phyloP scores from a whole-genome alignment of 768 basidiomycete species.

The Mycena indigotica region DNA sequence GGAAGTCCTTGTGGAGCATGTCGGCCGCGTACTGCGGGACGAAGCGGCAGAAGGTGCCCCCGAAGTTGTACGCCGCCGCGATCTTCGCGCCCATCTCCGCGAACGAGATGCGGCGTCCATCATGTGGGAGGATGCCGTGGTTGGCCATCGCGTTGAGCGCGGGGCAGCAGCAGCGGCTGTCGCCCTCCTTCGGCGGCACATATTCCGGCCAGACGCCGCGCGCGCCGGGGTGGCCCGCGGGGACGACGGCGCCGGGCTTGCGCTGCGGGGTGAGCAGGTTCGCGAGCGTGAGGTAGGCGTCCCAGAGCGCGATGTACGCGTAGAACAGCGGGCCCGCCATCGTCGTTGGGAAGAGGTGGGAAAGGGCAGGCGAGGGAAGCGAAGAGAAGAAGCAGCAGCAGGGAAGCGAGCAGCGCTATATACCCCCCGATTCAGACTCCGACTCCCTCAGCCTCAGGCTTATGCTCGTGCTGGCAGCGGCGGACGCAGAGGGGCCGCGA shows the following conservation, averaged over 20 bases:
- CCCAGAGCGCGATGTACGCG: slow-evolving; percentile 48
- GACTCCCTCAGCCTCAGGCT: no score
- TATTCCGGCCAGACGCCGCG: slow-evolving; percentile 73
- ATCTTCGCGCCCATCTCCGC: slow-evolving; percentile 45
- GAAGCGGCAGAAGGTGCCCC: slow-evolving; percentile 65
- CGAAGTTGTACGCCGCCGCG: slow-evolving; percentile 68
- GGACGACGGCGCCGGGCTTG: slow-evolving; percentile 57
- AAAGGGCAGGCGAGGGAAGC: not conserved
- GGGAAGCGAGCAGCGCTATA: no score
- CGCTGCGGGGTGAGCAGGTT: slow-evolving; percentile 56
- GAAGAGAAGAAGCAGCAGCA: no score
- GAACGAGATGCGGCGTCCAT: slow-evolving; percentile 72
- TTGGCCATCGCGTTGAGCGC: slow-evolving; percentile 82
- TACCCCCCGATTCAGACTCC: no score
- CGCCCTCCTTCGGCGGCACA: slow-evolving; percentile 55
- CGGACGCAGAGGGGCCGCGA: no score
- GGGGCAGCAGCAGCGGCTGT: slow-evolving; percentile 75
- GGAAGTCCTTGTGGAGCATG: slow-evolving; percentile 58
- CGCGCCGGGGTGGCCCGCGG: slow-evolving; percentile 55
- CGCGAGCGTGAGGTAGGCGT: slow-evolving; percentile 48
- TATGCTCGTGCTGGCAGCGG: no score
- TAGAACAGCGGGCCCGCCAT: slow-evolving; percentile 20
- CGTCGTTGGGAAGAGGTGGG: slow-evolving; percentile 8
- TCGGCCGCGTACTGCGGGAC: slow-evolving; percentile 63
- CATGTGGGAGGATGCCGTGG: slow-evolving; percentile 72